Base-by-base conservation (phyloP, 495 filamentous ascomycete genomes). In the Xylaria curta region DNA sequence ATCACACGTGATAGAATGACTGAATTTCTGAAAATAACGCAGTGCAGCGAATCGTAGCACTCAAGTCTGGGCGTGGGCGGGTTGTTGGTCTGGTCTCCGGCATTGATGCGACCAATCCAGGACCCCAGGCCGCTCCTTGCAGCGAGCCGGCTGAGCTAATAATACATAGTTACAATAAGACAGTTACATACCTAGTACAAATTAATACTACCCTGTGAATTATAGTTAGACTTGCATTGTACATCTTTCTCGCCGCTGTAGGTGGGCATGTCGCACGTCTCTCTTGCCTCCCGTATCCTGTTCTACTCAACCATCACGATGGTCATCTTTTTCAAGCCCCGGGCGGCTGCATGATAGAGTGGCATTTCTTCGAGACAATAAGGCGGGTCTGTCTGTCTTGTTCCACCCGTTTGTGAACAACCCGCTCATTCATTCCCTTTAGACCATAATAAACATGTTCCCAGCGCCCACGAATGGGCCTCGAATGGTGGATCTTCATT, bases 381-480 rank as follows among this genome's bases (percentile, higher is more conserved):
- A 46, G 38, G 53, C 51, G 33, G 24, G 17, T 46, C 17, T 26
- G 17, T 33, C 15, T 68, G 66, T 58, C 66, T 60, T 31, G 38
- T 62, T 17, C 15, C 67, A 69, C 51, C 17, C 54, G 53, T 31
- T 40, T 36, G 42, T 40, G 54, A 69, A 49, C 24, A 62, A 24
- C 10, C 4, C 21, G 6, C n/a, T 24, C 36, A 26, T 24, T n/a
- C 59, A 42, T 46, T 15, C 33, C 36, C 46, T 26, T 46, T 17
- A 36, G 24, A n/a, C 68, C 58, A 40, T 28, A 70, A 70, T 28
- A 70, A 70, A 70, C 68, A 64, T 67, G 65, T 56, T 56, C 65
- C 68, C 68, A 21, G 60, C 46, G 44, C 63, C 63, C 63, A 70
- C 56, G 12, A 38, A 40, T 58, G 59, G 36, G 44, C 67, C 44